Evolutionary conservation across 2,329 filamentous ascomycete genomes (phyloP), one percentile per base, ranked within the genome.

Genomic region (Cercospora sojina): DNA sequence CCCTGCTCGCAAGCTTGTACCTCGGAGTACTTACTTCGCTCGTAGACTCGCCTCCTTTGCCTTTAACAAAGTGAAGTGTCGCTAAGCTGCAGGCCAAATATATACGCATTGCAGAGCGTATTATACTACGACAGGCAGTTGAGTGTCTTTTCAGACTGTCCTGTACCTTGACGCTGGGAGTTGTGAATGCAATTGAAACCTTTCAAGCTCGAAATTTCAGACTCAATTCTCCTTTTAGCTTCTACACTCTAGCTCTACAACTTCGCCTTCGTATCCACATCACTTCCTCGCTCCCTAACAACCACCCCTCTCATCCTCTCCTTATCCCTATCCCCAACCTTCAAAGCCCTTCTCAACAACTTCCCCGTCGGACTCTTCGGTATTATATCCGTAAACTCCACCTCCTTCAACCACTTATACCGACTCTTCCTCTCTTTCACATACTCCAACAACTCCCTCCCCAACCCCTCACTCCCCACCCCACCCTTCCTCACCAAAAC

Each of bases 281-380:
- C 59, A 1, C 35, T 29, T 12, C 60, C 51, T 12, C 41, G 67
- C 53, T 74, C 71, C 57, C 64, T 67, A 0, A 74, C 72, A 18
- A 58, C 25, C n/a, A 74, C 23, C 6, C 73, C 73, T 47, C 59
- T 73, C 38, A 53, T 53, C 53, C 73, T 69, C 12, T 32, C 57
- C 79, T 75, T 72, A 55, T 80, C 81, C 69, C 77, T 73, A 59
- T 86, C 81, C 66, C 75, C 77, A 68, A 64, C 70, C 69, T 81
- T 84, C 73, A 89, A 75, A 51, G 91, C 72, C 29, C 89, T 81
- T 51, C 89, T 81, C 73, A 92, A 77, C 64, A 92, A 88, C 84
- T 92, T 92, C 25, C 90, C 90, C 72, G 87, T 90, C 0, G 88
- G 84, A 74, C 86, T 90, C 83, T 92, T 92, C 12, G 90, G 90